phyloP scores from a whole-genome alignment of 2,329 filamentous ascomycete species.

The Xylaria sp. region DNA sequence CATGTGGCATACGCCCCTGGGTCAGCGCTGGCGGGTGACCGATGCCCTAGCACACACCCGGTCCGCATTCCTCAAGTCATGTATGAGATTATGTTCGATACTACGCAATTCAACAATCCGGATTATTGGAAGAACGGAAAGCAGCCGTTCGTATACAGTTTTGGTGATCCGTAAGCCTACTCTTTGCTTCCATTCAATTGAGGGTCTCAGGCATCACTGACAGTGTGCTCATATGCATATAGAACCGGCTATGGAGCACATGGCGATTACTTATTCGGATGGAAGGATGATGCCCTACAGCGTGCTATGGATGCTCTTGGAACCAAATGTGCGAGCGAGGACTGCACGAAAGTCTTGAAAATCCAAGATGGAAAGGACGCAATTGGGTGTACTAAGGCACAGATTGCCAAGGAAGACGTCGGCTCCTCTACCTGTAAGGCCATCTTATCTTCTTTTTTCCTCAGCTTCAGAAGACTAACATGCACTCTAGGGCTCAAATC shows the following conservation, averaged over 20 bases:
- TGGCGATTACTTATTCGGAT: constrained; percentile 48
- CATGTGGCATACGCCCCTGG: constrained; percentile 37
- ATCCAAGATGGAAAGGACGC: constrained; percentile 18
- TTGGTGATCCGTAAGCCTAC: constrained; percentile 34
- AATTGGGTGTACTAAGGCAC: constrained; percentile 15
- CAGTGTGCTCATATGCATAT: too few species aligned
- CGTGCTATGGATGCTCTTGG: constrained; percentile 11
- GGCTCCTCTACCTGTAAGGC: constrained; percentile 12
- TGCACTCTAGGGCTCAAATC: too few species aligned
- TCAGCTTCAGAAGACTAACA: too few species aligned
- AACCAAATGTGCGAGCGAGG: constrained; percentile 13
- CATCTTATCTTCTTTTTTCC: too few species aligned
- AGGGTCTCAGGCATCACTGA: too few species aligned
- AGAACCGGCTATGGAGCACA: constrained; percentile 42
- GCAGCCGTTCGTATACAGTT: constrained; percentile 39
- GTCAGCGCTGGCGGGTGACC: constrained; percentile 34
- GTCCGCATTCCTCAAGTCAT: constrained; percentile 45
- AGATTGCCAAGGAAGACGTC: constrained; percentile 15
- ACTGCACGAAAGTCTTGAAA: constrained; percentile 17
- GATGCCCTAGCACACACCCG: constrained; percentile 38
- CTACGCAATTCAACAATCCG: constrained; percentile 39
- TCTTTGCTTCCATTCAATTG: too few species aligned
- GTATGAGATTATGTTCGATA: constrained; percentile 50
- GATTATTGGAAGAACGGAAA: constrained; percentile 42
- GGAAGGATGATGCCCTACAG: constrained; percentile 46